Base-by-base conservation (phyloP, 108 stramenopile genomes). In the Fistulifera pelliculosa region DNA sequence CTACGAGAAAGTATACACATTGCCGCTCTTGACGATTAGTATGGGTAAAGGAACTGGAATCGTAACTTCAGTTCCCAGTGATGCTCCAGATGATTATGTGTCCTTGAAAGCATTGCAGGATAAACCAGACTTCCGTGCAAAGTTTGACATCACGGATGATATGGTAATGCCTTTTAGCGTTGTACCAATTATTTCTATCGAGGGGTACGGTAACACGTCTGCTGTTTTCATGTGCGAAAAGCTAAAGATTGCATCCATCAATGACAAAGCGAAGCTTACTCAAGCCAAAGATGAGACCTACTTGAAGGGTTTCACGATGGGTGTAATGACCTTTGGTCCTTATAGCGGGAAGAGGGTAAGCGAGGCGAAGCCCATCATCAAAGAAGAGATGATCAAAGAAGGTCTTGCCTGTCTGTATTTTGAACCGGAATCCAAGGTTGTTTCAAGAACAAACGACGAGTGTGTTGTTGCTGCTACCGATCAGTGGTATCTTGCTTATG, bases 401-500 rank as follows among this genome's bases (percentile, higher is more conserved):
- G 85, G 90, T 11, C 65, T 91, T 35, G 98, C 98, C 3, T 77
- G 87, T 60, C 54, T 85, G 18, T 99, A 97, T 65, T 96, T 84
- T 72, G 98, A 99, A 70, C 98, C 98, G 10, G 96, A 97, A 65
- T 83, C 75, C 0, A 68, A 71, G 52, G 96, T 99, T 38, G 68
- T 99, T 38, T 88, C 85, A 40, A 89, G 98, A 41, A 94, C 95
- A 12, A 95, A 96, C 27, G 96, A 97, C 44, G 96, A 96, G 62
- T 99, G 98, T 69, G 90, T 96, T 21, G 98, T 99, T 39, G 98
- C 98, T 13, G 80, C 92, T 1, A 95, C 96, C 16, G 96, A 99
- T 81, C 98, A 99, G 76, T 99, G 98, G 98, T 99, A 97, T 60
- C 80, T 99, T 53, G 84, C 91, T 21, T 98, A 98, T 56, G 98